Percentiles rank a stretch among this genome's conserved stretches.
Conservation (phyloP, 2,329 filamentous ascomycete genomes). For the Apiospora saccharicola region DNA sequence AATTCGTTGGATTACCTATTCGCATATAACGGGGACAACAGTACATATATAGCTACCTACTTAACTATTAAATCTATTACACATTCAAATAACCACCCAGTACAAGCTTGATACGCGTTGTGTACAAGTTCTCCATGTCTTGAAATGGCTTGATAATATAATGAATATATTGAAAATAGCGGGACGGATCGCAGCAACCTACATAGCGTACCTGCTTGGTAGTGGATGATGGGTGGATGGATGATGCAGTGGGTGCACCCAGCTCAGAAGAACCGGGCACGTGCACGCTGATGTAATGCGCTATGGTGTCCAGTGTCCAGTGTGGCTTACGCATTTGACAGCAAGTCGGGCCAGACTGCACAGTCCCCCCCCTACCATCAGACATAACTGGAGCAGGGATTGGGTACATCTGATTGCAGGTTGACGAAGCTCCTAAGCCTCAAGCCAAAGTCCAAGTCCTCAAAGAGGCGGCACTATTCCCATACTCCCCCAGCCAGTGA, state of each 20-base stretch:
- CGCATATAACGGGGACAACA: neutral
- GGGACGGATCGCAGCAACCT: neutral
- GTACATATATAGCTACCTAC: neutral
- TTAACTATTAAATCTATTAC: neutral
- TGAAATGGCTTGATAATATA: neutral
- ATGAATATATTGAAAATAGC: neutral
- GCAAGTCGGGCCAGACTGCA: neutral
- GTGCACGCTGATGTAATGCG: slow-evolving; percentile 20
- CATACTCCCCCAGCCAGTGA: slow-evolving; percentile 1
- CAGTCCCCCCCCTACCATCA: neutral
- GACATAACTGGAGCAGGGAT: slow-evolving; percentile 1
- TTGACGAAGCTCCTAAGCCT: slow-evolving; percentile 19
- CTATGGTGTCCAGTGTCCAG: neutral
- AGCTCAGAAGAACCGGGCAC: neutral
- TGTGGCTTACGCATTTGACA: slow-evolving; percentile 12
- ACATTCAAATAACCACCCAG: neutral
- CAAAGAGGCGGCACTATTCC: slow-evolving; percentile 13
- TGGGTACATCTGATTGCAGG: neutral
- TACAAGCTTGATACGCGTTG: neutral
- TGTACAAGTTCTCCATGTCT: neutral
- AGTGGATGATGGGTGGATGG: neutral
- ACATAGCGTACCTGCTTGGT: neutral
- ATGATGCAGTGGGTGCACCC: neutral
- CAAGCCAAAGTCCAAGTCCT: neutral
- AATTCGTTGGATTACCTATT: neutral